Evolutionary conservation across 345 rosid species (phyloP).

Genomic region (Eucalyptus camaldulensis): DNA sequence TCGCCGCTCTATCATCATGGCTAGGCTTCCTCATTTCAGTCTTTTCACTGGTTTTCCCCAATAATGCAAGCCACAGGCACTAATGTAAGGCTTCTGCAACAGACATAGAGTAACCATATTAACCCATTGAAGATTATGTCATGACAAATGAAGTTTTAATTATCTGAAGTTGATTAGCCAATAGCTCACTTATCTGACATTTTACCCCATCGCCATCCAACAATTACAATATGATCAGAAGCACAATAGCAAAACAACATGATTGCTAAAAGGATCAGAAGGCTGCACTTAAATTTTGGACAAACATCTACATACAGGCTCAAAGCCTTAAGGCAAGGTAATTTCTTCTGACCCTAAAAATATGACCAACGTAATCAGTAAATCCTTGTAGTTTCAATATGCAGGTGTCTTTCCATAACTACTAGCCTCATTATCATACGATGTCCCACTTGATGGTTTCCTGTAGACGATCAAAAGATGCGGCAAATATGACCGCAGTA

Average conservation of each 20-base stretch:
- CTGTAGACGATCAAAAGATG: neutral
- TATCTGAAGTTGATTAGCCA: neutral
- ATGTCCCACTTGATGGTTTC: neutral
- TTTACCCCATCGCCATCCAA: neutral
- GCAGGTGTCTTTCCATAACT: neutral
- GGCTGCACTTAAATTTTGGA: neutral
- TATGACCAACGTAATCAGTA: neutral
- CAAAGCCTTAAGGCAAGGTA: neutral
- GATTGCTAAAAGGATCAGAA: neutral
- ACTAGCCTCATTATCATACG: neutral
- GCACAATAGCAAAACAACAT: neutral
- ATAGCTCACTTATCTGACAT: neutral
- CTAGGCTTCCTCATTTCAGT: conserved; percentile 10
- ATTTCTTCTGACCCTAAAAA: neutral
- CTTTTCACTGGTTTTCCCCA: neutral
- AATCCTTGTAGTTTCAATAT: neutral
- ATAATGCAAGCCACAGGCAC: neutral
- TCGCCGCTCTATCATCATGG: neutral
- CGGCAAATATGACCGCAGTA: neutral
- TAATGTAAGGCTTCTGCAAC: neutral
- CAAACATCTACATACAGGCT: neutral
- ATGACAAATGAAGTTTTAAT: neutral
- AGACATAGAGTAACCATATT: neutral
- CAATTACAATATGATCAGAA: neutral
- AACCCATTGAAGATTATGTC: neutral